These are phyloP conservation scores for Shiraia bambusicola DNA, from an alignment of 2,329 filamentous ascomycete genomes.

Conservation along the genomic window DNA sequence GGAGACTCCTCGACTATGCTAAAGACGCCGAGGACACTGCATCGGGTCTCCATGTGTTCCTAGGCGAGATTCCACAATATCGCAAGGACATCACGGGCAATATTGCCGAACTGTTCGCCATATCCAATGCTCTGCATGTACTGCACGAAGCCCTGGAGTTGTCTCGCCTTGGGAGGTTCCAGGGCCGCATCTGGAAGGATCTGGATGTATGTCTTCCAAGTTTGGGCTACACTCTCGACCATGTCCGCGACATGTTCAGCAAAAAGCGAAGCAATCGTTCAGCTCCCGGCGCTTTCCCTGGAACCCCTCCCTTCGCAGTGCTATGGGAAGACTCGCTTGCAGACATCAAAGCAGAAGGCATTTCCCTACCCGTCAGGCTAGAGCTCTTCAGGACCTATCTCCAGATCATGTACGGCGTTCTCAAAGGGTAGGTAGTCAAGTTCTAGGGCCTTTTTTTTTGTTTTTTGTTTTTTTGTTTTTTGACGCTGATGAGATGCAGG, in stretches of 20 bases:
- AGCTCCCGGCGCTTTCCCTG: slow-evolving; percentile 39
- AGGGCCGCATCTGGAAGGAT: slow-evolving; percentile 48
- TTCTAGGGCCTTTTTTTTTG: not conserved
- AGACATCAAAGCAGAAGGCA: slow-evolving; percentile 51
- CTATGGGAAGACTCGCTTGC: slow-evolving; percentile 55
- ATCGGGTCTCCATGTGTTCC: slow-evolving; percentile 53
- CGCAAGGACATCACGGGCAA: slow-evolving; percentile 55
- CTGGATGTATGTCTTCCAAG: slow-evolving; percentile 53
- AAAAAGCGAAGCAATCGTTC: slow-evolving; percentile 32
- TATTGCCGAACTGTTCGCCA: slow-evolving; percentile 57
- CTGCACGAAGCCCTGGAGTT: slow-evolving; percentile 50
- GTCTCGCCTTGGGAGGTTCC: slow-evolving; percentile 40
- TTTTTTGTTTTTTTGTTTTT: too few species aligned
- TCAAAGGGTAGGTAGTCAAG: slow-evolving; percentile 48
- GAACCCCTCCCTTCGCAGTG: slow-evolving; percentile 47
- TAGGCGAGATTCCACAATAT: slow-evolving; percentile 53
- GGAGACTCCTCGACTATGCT: slow-evolving; percentile 44
- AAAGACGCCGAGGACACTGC: slow-evolving; percentile 56
- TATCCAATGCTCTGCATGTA: slow-evolving; percentile 53
- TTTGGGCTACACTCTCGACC: slow-evolving; percentile 54
- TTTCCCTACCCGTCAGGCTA: slow-evolving; percentile 51
- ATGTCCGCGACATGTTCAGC: slow-evolving; percentile 48
- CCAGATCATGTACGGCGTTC: slow-evolving; percentile 44
- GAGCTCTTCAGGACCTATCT: slow-evolving; percentile 55
- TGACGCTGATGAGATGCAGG: slow-evolving; percentile 23